phyloP scores from a whole-genome alignment of 2,329 filamentous ascomycete species.

The Penicillium sclerotigenum region DNA sequence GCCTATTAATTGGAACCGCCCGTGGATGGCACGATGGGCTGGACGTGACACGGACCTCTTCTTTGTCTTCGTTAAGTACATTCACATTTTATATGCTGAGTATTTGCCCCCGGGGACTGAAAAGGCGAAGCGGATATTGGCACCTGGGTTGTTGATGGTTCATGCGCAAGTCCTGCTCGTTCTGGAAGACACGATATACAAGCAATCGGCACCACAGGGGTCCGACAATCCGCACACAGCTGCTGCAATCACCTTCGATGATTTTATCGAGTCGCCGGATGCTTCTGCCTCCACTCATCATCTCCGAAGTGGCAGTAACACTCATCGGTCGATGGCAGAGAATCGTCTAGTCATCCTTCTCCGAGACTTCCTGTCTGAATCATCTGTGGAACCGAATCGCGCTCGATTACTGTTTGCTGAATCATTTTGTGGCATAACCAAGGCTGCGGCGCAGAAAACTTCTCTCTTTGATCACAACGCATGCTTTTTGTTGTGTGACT shows the following conservation, averaged over 20 bases:
- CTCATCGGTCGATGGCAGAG: constrained; percentile 78
- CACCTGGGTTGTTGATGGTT: constrained; percentile 74
- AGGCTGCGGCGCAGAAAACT: constrained; percentile 69
- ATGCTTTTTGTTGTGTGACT: constrained; percentile 87
- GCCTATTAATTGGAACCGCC: constrained; percentile 78
- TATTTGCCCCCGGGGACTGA: constrained; percentile 59
- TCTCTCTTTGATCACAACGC: constrained; percentile 78
- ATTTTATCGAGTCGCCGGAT: constrained; percentile 63
- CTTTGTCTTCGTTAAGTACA: constrained; percentile 88
- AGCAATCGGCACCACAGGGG: constrained; percentile 55
- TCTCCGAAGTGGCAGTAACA: constrained; percentile 61
- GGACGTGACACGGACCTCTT: constrained; percentile 85
- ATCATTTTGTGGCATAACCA: constrained; percentile 69
- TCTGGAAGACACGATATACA: constrained; percentile 79
- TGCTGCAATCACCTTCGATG: constrained; percentile 62
- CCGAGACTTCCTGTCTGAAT: constrained; percentile 71
- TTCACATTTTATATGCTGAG: constrained; percentile 73
- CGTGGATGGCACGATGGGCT: constrained; percentile 81
- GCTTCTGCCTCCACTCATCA: constrained; percentile 62
- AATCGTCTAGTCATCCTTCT: constrained; percentile 80
- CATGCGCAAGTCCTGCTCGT: constrained; percentile 78
- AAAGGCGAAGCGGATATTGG: constrained; percentile 58
- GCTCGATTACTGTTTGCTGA: constrained; percentile 71
- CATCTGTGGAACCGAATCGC: constrained; percentile 51
- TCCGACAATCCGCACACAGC: constrained; percentile 45